A percentile compares a stretch with the other conserved stretches of the same genome.
phyloP scores from a whole-genome alignment of 257 asterid genomes.

The Penstemon davidsonii region DNA sequence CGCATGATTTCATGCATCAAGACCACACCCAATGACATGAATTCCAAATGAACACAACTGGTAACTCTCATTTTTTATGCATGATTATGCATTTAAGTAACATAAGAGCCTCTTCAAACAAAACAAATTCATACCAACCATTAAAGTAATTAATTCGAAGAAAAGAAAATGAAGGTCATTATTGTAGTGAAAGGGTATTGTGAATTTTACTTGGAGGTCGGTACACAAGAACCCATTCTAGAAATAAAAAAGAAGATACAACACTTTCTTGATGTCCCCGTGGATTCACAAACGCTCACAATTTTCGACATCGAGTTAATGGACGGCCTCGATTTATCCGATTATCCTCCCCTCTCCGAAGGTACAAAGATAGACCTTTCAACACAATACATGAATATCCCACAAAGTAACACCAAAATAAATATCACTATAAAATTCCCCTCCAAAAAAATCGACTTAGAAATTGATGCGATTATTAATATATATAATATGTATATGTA shows the following conservation, averaged over 20 bases:
- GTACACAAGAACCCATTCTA: conserved; percentile 49
- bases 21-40: no score
- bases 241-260: conserved; percentile 50
- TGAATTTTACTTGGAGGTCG: conserved; percentile 50
- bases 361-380: conserved; percentile 47
- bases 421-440: conserved; percentile 48
- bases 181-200: conserved; percentile 34
- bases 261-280: conserved; percentile 45
- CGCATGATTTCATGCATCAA: no score
- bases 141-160: neutral
- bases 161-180: conserved; percentile 38
- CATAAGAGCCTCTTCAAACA: no score
- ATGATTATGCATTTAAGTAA: no score
- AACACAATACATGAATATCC: neutral
- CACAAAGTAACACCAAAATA: conserved; percentile 23
- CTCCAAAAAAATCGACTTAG: conserved; percentile 40
- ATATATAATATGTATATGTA: no score
- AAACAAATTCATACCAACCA: no score
- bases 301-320: conserved; percentile 57
- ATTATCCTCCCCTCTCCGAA: conserved; percentile 55
- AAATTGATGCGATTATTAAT: conserved; percentile 46
- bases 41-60: no score
- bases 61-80: no score
- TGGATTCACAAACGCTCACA: conserved; percentile 50
- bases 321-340: conserved; percentile 61